Conservation (phyloP, 805 yeast genomes). For the Candida odintsovae region DNA sequence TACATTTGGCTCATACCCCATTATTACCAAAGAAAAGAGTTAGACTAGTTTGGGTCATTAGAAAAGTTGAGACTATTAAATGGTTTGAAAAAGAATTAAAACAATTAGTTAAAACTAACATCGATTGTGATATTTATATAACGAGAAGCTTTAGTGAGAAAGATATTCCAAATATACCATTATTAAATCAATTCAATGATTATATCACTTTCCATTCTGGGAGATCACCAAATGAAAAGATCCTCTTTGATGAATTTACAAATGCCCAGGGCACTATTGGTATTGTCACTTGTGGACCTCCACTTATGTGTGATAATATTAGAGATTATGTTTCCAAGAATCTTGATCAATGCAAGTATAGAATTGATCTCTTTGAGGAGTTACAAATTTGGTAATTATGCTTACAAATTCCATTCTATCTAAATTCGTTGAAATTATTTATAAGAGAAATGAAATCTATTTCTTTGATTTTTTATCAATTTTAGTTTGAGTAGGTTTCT, state of each 20-base stretch:
- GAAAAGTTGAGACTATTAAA: conserved; percentile 42
- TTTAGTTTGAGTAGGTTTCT: conserved; percentile 35
- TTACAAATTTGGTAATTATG: conserved; percentile 57
- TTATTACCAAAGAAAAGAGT: conserved; percentile 26
- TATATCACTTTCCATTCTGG: conserved; percentile 32
- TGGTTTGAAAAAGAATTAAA: conserved; percentile 36
- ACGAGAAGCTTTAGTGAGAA: conserved; percentile 28
- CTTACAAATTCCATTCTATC: neutral
- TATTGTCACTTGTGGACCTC: conserved; percentile 61
- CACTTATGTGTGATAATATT: conserved; percentile 52
- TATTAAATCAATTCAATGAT: conserved; percentile 3
- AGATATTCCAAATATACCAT: neutral
- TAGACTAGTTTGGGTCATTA: conserved; percentile 59
- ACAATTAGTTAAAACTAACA: conserved; percentile 30
- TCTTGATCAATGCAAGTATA: conserved; percentile 35
- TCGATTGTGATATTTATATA: conserved; percentile 32
- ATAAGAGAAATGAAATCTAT: neutral
- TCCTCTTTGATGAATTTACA: conserved; percentile 34
- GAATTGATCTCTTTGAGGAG: conserved; percentile 72
- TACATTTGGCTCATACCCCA: conserved; percentile 21
- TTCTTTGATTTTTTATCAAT: conserved; percentile 16
- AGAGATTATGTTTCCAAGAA: conserved; percentile 40
- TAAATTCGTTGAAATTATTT: neutral
- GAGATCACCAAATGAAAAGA: conserved; percentile 40
- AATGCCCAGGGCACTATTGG: conserved; percentile 40